A percentile compares a stretch with the other conserved stretches of the same genome.
Conservation (phyloP, 768 basidiomycete species). For the Nidula microcarpa region DNA sequence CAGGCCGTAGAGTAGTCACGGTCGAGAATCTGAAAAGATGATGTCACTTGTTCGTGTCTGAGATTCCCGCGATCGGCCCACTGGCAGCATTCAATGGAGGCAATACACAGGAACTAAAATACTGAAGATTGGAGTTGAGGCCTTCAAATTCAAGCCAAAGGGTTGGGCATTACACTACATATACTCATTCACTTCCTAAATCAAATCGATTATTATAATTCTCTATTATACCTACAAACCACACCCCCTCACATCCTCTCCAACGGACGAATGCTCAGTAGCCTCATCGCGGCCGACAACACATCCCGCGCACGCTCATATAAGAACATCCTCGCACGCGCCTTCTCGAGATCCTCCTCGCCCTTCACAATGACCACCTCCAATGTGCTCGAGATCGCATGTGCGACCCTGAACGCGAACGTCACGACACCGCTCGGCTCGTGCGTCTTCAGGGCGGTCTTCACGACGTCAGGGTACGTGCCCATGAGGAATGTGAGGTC, state of each 20-base stretch:
- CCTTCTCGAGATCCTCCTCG: conserved; percentile 72
- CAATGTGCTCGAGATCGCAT: conserved; percentile 91
- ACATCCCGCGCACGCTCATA: conserved; percentile 89
- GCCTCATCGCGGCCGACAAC: conserved; percentile 78
- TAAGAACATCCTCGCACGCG: conserved; percentile 82
- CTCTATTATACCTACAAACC: no score
- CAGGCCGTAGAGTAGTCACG: no score
- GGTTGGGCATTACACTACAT: no score
- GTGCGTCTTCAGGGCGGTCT: conserved; percentile 76
- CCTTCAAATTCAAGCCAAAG: no score
- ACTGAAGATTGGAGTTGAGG: no score
- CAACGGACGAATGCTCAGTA: conserved; percentile 85
- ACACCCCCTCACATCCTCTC: conserved; percentile 88
- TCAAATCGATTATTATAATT: no score
- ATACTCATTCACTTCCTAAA: no score
- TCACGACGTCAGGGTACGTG: conserved; percentile 87
- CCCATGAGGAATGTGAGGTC: conserved; percentile 84
- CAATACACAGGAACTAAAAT: no score
- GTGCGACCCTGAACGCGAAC: conserved; percentile 81
- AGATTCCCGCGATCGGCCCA: no score
- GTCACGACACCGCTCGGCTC: conserved; percentile 93
- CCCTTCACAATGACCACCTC: conserved; percentile 86
- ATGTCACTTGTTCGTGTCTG: no score
- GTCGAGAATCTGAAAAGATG: no score
- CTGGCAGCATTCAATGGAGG: no score